These are phyloP conservation scores for Nyctanthes arbortristis DNA, from an alignment of 257 asterid genomes.

Conservation along the genomic window DNA sequence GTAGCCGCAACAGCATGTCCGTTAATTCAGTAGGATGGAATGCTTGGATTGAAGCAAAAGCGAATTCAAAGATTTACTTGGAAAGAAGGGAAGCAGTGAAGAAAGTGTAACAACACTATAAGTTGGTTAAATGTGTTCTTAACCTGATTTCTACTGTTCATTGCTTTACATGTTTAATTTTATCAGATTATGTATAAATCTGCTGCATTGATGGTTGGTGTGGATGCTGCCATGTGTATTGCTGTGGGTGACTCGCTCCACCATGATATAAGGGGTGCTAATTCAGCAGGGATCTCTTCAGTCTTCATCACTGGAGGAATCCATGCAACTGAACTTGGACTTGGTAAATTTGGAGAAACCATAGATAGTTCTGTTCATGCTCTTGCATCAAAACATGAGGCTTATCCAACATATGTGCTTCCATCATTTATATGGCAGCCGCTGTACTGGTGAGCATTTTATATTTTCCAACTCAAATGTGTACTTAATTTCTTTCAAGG, in stretches of 20 bases:
- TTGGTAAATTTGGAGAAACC: constrained; percentile 62
- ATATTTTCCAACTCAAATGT: neutral
- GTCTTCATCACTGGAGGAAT: constrained; percentile 73
- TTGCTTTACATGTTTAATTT: neutral
- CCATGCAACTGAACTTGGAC: constrained; percentile 84
- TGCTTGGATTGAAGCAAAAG: neutral
- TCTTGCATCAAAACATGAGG: constrained; percentile 59
- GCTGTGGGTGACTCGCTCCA: constrained; percentile 96
- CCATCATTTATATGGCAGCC: constrained; percentile 82
- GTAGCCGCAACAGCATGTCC: neutral
- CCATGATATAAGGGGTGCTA: constrained; percentile 96
- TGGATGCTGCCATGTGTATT: constrained; percentile 70
- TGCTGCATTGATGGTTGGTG: constrained; percentile 72
- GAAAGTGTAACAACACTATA: neutral
- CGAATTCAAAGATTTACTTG: neutral
- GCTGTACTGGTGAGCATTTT: constrained; percentile 19
- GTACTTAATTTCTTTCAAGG: no score
- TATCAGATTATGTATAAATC: constrained; percentile 76
- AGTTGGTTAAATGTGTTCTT: neutral
- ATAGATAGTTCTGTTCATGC: constrained; percentile 55
- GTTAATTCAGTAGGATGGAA: neutral
- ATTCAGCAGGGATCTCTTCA: constrained; percentile 66
- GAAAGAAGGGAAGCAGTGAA: neutral
- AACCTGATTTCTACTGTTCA: neutral
- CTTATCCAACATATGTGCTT: constrained; percentile 71